phyloP scores from a whole-genome alignment of 2,329 filamentous ascomycete species.

The Pyrenochaeta sp. region DNA sequence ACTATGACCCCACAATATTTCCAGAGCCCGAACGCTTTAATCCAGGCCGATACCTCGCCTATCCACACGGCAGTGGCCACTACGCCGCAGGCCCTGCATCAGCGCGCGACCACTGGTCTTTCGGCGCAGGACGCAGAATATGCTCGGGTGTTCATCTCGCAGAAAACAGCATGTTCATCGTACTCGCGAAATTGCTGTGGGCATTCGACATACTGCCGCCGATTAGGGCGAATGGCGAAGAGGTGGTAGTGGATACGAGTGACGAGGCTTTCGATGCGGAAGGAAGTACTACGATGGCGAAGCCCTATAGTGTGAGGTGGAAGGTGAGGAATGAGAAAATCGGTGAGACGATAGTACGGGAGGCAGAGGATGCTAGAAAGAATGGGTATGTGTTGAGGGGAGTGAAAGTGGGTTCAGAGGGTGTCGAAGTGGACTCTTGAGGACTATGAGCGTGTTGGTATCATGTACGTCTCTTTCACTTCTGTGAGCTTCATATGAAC shows the following conservation, averaged over 20 bases:
- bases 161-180: slow-evolving; percentile 54
- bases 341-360: slow-evolving; percentile 28
- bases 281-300: slow-evolving; percentile 44
- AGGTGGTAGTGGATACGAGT: slow-evolving; percentile 46
- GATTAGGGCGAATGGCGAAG: slow-evolving; percentile 45
- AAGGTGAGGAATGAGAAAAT: slow-evolving; percentile 32
- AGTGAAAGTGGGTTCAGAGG: slow-evolving; percentile 39
- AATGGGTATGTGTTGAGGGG: slow-evolving; percentile 46
- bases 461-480: not conserved
- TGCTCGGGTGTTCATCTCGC: slow-evolving; percentile 56
- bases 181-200: slow-evolving; percentile 57
- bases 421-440: slow-evolving; percentile 23
- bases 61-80: slow-evolving; percentile 37
- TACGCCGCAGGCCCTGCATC: slow-evolving; percentile 47
- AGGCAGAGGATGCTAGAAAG: slow-evolving; percentile 37
- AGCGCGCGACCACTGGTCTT: slow-evolving; percentile 46
- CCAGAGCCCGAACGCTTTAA: slow-evolving; percentile 51
- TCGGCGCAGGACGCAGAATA: slow-evolving; percentile 55
- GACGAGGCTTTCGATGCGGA: slow-evolving; percentile 44
- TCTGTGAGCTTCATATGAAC: not conserved
- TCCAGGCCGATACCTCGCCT: slow-evolving; percentile 54
- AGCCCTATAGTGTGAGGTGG: slow-evolving; percentile 40
- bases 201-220: slow-evolving; percentile 57
- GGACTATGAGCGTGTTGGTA: not conserved
- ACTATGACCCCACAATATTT: slow-evolving; percentile 50